Evolutionary conservation across 495 filamentous ascomycete species (phyloP).

Genomic region (Chaetomium cochliodes): DNA sequence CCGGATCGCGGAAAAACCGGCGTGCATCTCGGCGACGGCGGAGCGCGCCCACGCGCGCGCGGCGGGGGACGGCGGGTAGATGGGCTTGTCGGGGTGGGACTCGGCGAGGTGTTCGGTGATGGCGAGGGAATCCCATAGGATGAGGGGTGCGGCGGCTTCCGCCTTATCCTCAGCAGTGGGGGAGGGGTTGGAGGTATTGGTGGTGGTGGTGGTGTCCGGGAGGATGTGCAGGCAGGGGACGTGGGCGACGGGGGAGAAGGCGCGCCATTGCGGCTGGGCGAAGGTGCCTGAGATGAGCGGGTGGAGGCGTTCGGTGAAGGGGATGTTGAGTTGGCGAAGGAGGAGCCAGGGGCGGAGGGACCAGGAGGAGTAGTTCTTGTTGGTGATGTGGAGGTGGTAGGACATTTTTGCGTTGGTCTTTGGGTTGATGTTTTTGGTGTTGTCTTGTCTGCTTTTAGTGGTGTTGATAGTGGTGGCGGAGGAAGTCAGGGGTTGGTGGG

Average conservation of each 20-base stretch:
- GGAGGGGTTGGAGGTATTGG: not conserved
- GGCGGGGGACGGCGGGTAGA: slow-evolving; percentile 43
- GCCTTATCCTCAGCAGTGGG: too few species aligned
- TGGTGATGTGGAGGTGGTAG: slow-evolving; percentile 38
- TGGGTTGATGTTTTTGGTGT: not conserved
- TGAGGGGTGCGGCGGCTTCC: not conserved
- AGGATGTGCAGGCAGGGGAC: slow-evolving; percentile 38
- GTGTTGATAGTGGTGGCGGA: not conserved
- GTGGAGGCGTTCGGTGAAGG: slow-evolving; percentile 31
- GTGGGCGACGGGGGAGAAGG: slow-evolving; percentile 35
- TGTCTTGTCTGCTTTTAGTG: not conserved
- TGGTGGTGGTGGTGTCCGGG: not conserved
- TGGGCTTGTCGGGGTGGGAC: slow-evolving; percentile 39
- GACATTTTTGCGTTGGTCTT: slow-evolving; percentile 14
- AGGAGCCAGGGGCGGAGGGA: slow-evolving; percentile 39
- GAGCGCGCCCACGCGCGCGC: slow-evolving; percentile 50
- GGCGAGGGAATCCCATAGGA: slow-evolving; percentile 53
- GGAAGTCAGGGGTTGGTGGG: too few species aligned
- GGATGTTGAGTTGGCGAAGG: slow-evolving; percentile 32
- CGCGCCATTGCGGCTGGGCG: slow-evolving; percentile 29
- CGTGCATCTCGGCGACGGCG: slow-evolving; percentile 56
- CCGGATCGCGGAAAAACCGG: slow-evolving; percentile 49
- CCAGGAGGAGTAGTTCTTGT: slow-evolving; percentile 42
- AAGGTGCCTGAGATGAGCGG: slow-evolving; percentile 22
- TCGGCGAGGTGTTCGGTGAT: slow-evolving; percentile 57